Evolutionary conservation across 345 rosid genomes (phyloP).

Genomic region (rapeseed (Brassica napus)): DNA sequence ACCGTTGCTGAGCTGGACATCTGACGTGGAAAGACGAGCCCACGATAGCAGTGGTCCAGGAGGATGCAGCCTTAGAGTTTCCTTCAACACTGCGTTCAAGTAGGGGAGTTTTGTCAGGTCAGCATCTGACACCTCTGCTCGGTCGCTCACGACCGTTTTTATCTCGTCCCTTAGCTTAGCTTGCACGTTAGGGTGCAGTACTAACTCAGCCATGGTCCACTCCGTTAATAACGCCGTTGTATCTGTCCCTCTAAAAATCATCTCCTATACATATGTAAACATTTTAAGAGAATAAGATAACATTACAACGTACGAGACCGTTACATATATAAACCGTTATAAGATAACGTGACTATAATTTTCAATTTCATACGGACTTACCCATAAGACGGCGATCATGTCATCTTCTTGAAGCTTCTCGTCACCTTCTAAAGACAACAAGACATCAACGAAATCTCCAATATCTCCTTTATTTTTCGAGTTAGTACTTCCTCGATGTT

Average conservation of each 20-base stretch:
- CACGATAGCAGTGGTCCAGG: slow-evolving; percentile 93
- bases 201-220: slow-evolving; percentile 89
- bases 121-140: slow-evolving; percentile 43
- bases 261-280: slow-evolving; percentile 52
- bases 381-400: slow-evolving; percentile 92
- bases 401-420: slow-evolving; percentile 78
- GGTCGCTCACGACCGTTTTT: slow-evolving; percentile 8
- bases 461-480: slow-evolving; percentile 19
- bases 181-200: slow-evolving; percentile 64
- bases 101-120: slow-evolving; percentile 64
- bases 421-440: slow-evolving; percentile 70
- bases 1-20: slow-evolving; percentile 77
- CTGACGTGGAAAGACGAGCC: slow-evolving; percentile 86
- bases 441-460: slow-evolving; percentile 78
- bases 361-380: slow-evolving; percentile 32
- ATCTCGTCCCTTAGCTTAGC: slow-evolving; percentile 54
- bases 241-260: slow-evolving; percentile 92
- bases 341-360: neutral
- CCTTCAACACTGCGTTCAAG: slow-evolving; percentile 77
- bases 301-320: slow-evolving; percentile 26
- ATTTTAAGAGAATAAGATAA: neutral
- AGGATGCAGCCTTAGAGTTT: slow-evolving; percentile 73
- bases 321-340: slow-evolving; percentile 37
- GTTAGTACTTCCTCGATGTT: slow-evolving; percentile 44
- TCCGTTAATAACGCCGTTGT: slow-evolving; percentile 85